phyloP scores from a whole-genome alignment of 805 yeast species.

The Zygosaccharomyces pseudorouxii region DNA sequence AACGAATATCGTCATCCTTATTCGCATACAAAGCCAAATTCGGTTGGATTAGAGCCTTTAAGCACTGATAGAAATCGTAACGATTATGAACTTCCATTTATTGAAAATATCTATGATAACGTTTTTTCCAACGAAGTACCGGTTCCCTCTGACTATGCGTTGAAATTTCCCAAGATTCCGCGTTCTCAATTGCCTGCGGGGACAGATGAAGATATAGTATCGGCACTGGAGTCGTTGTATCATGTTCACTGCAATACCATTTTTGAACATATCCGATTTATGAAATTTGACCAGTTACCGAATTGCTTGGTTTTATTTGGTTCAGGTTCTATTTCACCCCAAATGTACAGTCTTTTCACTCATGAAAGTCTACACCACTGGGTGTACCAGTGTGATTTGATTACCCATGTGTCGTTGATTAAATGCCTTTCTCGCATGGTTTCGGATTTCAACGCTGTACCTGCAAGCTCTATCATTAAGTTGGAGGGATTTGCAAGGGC shows the following conservation, averaged over 20 bases:
- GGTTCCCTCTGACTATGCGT: slow-evolving; percentile 23
- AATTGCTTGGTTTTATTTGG: slow-evolving; percentile 50
- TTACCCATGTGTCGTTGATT: slow-evolving; percentile 52
- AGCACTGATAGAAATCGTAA: not conserved
- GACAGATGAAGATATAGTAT: slow-evolving; percentile 53
- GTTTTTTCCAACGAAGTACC: slow-evolving; percentile 22
- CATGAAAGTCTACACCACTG: slow-evolving; percentile 50
- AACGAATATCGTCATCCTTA: not conserved
- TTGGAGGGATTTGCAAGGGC: slow-evolving; percentile 50
- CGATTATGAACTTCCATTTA: slow-evolving; percentile 12
- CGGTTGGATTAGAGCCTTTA: not conserved
- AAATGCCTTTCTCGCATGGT: slow-evolving; percentile 60
- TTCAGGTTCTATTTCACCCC: slow-evolving; percentile 51
- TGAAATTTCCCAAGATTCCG: slow-evolving; percentile 40
- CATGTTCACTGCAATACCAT: slow-evolving; percentile 58
- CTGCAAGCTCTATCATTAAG: slow-evolving; percentile 49
- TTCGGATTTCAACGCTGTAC: slow-evolving; percentile 48
- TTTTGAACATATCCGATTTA: slow-evolving; percentile 60
- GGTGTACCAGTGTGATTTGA: slow-evolving; percentile 63
- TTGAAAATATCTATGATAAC: slow-evolving; percentile 22
- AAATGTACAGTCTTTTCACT: slow-evolving; percentile 55
- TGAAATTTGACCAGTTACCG: slow-evolving; percentile 60
- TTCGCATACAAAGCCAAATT: not conserved
- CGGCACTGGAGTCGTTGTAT: slow-evolving; percentile 58
- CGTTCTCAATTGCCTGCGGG: slow-evolving; percentile 39